phyloP scores from a whole-genome alignment of 805 yeast species.

The Candida railenensis region DNA sequence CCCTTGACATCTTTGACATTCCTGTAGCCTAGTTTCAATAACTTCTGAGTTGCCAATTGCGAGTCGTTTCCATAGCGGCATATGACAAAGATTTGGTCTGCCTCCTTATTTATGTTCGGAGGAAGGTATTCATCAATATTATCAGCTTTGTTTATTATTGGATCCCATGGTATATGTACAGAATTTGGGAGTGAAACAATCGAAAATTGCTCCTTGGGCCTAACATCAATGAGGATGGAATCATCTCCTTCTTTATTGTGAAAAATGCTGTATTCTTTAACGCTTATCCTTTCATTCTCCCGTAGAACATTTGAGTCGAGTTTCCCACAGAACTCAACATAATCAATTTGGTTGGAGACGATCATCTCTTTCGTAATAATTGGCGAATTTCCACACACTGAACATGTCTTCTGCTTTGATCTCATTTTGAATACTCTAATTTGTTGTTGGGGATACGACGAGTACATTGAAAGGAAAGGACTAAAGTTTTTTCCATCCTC shows the following conservation, averaged over 20 bases:
- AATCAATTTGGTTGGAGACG: slow-evolving; percentile 51
- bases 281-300: slow-evolving; percentile 45
- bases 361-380: slow-evolving; percentile 48
- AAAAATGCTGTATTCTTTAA: slow-evolving; percentile 28
- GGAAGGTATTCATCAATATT: slow-evolving; percentile 20
- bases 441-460: slow-evolving; percentile 65
- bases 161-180: slow-evolving; percentile 61
- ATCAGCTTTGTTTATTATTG: slow-evolving; percentile 33
- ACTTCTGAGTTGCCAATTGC: slow-evolving; percentile 62
- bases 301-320: slow-evolving; percentile 45
- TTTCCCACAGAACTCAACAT: slow-evolving; percentile 74
- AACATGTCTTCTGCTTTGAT: slow-evolving; percentile 57
- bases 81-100: slow-evolving; percentile 50
- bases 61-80: slow-evolving; percentile 95
- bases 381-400: slow-evolving; percentile 59
- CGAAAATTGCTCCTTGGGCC: slow-evolving; percentile 74
- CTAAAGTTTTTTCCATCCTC: slow-evolving; percentile 43
- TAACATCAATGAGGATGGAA: slow-evolving; percentile 63
- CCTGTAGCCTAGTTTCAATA: slow-evolving; percentile 49
- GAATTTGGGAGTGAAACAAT: slow-evolving; percentile 63
- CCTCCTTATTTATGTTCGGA: slow-evolving; percentile 16
- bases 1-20: slow-evolving; percentile 71
- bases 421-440: slow-evolving; percentile 81
- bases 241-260: slow-evolving; percentile 15
- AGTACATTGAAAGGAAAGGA: slow-evolving; percentile 69